Base-by-base conservation (phyloP, 495 filamentous ascomycete species). In the Lasiosphaeris hirsuta region DNA sequence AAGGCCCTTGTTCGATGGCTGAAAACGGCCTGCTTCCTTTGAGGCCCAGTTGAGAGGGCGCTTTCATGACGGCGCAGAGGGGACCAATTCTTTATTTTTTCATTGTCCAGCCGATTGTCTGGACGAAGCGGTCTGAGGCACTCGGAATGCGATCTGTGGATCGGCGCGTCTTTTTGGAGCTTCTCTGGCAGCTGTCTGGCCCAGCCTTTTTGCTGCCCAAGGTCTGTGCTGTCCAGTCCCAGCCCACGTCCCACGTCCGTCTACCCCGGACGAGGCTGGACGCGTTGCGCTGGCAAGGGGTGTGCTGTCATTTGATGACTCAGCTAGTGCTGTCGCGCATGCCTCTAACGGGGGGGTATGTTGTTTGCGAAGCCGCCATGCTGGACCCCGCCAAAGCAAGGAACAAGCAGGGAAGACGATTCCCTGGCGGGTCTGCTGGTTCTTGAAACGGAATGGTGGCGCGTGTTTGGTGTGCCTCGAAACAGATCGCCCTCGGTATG, bases 21-120 rank as follows among this genome's bases (percentile, higher is more conserved):
- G 65, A 68, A 68, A 68, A 64, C 65, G 63, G 65, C 63, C 56
- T 38, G 35, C 10, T n/a, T 45, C 47, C 64, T 67, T 67, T 67
- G 64, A 61, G 45, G 13, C 15, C 42, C 30, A 13, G 40, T 30
- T 13, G 43, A 14, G 14, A 42, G 4, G 42, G 30, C 36, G 39
- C 59, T 63, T 64, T 66, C 57, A 63, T 59, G 54, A 58, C 59
- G 53, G 49, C 53, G 57, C 47, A 35, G 36, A 52, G 38, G 18
- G n/a, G 37, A 10, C 33, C 58, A 59, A 56, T 19, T 33, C 56
- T 59, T 62, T 59, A 51, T 54, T 7, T 18, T 46, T 7, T 37
- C 52, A 45, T 56, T 56, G 46, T 60, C 30, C 45, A 38, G 35
- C 40, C 50, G 19, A 17, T 52, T 52, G 35, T 17, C 4, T 36